Evolutionary conservation across 2,329 filamentous ascomycete species (phyloP).

Genomic region (Neofusicoccum laricinum): DNA sequence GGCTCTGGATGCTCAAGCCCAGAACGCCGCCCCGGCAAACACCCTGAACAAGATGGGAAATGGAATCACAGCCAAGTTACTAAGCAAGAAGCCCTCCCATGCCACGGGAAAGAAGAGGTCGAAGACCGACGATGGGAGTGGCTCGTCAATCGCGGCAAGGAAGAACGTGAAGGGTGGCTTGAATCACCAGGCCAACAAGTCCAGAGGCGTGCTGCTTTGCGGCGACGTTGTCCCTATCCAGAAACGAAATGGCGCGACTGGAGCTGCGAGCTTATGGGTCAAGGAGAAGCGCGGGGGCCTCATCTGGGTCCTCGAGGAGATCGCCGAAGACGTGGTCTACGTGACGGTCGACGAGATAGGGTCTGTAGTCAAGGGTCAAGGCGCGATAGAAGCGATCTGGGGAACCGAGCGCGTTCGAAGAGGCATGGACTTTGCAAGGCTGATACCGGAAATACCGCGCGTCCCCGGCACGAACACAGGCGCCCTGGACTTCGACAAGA

Average conservation of each 20-base stretch:
- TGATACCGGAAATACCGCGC: slow-evolving; percentile 80
- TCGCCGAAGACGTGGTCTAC: slow-evolving; percentile 85
- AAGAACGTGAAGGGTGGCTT: slow-evolving; percentile 54
- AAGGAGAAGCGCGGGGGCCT: slow-evolving; percentile 93
- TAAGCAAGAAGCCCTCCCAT: slow-evolving; percentile 74
- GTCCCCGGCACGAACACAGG: slow-evolving; percentile 69
- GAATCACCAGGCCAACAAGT: slow-evolving; percentile 71
- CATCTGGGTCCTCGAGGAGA: slow-evolving; percentile 98
- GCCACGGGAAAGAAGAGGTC: slow-evolving; percentile 56
- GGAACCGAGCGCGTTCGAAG: slow-evolving; percentile 64
- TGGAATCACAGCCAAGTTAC: slow-evolving; percentile 81
- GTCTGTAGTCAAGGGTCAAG: slow-evolving; percentile 64
- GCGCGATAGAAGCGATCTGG: slow-evolving; percentile 85
- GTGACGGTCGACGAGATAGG: slow-evolving; percentile 77
- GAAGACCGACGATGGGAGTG: slow-evolving; percentile 62
- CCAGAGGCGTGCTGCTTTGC: slow-evolving; percentile 84
- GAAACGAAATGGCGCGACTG: slow-evolving; percentile 88
- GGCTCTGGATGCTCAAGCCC: slow-evolving; percentile 33
- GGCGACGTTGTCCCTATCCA: slow-evolving; percentile 98
- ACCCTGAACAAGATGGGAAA: slow-evolving; percentile 62
- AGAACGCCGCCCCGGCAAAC: slow-evolving; percentile 26
- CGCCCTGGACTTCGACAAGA: slow-evolving; percentile 73
- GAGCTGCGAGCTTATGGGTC: slow-evolving; percentile 94
- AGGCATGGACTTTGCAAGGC: slow-evolving; percentile 71
- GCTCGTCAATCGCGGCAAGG: slow-evolving; percentile 42